Percentiles rank a stretch among this genome's conserved stretches.
Evolutionary conservation across 352 stramenopile species (phyloP).

Genomic region (Aphanomyces stellatus): DNA sequence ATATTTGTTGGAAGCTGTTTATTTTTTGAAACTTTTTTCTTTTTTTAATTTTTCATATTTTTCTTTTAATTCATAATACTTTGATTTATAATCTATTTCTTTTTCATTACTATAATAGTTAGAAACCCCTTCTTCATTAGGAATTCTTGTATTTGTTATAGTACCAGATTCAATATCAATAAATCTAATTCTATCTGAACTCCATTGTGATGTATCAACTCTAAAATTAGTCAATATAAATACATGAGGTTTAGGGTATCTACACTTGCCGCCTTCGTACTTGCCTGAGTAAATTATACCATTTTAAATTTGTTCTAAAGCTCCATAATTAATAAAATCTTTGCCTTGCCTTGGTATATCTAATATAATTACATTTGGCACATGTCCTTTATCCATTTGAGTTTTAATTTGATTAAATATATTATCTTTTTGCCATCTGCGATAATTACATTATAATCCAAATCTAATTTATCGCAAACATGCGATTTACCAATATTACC

Average conservation of each 20-base stretch:
- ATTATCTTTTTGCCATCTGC: neutral
- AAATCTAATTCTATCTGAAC: neutral
- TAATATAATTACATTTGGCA: constrained; percentile 4
- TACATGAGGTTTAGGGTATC: neutral
- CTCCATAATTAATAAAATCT: constrained; percentile 7
- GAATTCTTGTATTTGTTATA: neutral
- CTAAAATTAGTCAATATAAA: constrained; percentile 5
- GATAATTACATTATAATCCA: constrained; percentile 5
- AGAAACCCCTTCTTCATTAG: neutral
- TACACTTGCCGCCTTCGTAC: neutral
- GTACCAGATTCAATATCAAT: neutral
- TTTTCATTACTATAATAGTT: neutral
- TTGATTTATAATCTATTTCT: neutral
- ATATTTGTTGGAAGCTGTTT: neutral
- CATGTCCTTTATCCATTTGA: neutral
- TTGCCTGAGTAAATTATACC: neutral
- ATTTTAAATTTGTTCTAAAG: neutral
- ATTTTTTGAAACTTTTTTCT: neutral
- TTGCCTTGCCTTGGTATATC: constrained; percentile 2
- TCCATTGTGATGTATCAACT: neutral
- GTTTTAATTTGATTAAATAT: constrained; percentile 4
- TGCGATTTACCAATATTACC: neutral
- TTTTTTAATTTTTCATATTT: neutral
- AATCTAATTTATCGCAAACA: constrained; percentile 3
- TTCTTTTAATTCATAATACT: neutral